Percentiles rank a stretch among this genome's conserved stretches.
phyloP scores from a whole-genome alignment of 1,284 basidiomycete species.

The Leucoagaricus sp. region DNA sequence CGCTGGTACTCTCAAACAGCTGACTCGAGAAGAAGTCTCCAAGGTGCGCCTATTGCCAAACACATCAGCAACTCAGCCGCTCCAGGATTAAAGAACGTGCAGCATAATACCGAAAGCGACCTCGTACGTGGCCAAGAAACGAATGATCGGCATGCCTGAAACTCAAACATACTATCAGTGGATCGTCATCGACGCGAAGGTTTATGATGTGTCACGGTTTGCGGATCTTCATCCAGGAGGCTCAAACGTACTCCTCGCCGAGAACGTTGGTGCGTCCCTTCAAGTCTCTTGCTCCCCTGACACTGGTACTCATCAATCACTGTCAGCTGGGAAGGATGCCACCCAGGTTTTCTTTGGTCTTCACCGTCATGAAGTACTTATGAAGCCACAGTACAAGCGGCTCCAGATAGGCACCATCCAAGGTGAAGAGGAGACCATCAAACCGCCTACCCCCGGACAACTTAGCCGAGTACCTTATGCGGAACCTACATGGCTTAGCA shows the following conservation, averaged over 20 bases:
- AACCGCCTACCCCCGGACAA: conserved; percentile 62
- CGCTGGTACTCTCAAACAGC: conserved; percentile 21
- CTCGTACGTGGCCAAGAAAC: conserved; percentile 33
- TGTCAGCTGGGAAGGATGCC: conserved; percentile 71
- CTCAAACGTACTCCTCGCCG: conserved; percentile 38
- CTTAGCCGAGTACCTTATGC: conserved; percentile 84
- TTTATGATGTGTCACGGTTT: conserved; percentile 82
- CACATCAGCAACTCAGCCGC: background rate
- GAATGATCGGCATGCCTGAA: background rate
- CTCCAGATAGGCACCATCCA: conserved; percentile 80
- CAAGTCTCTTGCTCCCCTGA: background rate
- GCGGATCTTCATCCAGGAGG: conserved; percentile 83
- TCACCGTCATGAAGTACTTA: conserved; percentile 85
- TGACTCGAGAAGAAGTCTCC: conserved; percentile 28
- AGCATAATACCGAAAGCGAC: conserved; percentile 66
- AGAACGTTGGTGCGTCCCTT: conserved; percentile 34
- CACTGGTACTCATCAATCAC: background rate
- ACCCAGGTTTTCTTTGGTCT: conserved; percentile 91
- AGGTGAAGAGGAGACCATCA: conserved; percentile 68
- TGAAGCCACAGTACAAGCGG: conserved; percentile 78
- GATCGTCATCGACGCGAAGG: conserved; percentile 82
- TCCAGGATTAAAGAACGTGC: conserved; percentile 12
- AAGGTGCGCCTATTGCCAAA: conserved; percentile 20
- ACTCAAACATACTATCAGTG: conserved; percentile 45
- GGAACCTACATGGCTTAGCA: conserved; percentile 86